phyloP scores from a whole-genome alignment of 2,329 filamentous ascomycete species.

The Nemania serpens region DNA sequence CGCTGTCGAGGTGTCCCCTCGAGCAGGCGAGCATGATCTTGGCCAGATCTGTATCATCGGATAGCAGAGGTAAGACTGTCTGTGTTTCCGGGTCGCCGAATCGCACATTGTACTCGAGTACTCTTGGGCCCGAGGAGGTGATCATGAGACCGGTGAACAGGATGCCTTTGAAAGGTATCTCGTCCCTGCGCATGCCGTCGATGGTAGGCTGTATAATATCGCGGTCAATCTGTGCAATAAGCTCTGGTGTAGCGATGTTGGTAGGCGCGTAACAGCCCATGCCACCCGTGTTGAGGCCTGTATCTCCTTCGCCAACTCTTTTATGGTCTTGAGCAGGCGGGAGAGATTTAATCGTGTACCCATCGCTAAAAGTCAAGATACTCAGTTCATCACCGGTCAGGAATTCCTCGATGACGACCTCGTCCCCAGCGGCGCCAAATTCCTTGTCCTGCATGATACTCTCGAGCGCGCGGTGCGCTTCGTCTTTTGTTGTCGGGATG shows the following conservation, averaged over 20 bases:
- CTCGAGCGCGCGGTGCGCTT: conserved; percentile 79
- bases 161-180: conserved; percentile 73
- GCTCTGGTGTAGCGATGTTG: conserved; percentile 72
- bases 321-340: conserved; percentile 97
- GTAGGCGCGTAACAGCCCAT: conserved; percentile 99
- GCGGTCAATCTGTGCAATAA: conserved; percentile 78
- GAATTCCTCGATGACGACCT: conserved; percentile 95
- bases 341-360: conserved; percentile 79
- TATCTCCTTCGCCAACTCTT: conserved; percentile 86
- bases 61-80: conserved; percentile 79
- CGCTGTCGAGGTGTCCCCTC: conserved; percentile 71
- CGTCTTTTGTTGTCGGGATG: conserved; percentile 78
- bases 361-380: conserved; percentile 90
- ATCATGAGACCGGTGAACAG: conserved; percentile 87
- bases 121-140: conserved; percentile 71
- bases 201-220: conserved; percentile 90
- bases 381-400: conserved; percentile 90
- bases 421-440: conserved; percentile 84
- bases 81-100: conserved; percentile 82
- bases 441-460: conserved; percentile 89
- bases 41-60: conserved; percentile 78
- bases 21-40: conserved; percentile 87
- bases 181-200: conserved; percentile 82
- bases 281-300: conserved; percentile 91
- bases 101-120: conserved; percentile 79